Percentiles rank a stretch among this genome's conserved stretches.
Evolutionary conservation across 2,329 filamentous ascomycete species (phyloP).

Genomic region (Aschersonia sp.): DNA sequence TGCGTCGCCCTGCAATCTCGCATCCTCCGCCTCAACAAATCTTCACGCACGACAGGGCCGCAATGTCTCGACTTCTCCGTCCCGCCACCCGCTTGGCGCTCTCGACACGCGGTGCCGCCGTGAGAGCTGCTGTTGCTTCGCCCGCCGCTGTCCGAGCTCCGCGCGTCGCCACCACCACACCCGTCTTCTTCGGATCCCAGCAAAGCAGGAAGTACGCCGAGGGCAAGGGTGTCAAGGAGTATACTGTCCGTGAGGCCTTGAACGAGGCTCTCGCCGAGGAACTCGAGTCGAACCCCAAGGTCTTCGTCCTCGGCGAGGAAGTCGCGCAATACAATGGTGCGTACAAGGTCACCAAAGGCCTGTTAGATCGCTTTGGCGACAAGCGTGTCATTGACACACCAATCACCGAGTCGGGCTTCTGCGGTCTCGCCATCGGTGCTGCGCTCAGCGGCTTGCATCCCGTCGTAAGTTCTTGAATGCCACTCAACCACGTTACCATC

Average conservation of each 20-base stretch:
- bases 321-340: slow-evolving; percentile 99
- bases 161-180: slow-evolving; percentile 16
- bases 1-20: background rate
- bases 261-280: slow-evolving; percentile 98
- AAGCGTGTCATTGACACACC: slow-evolving; percentile 96
- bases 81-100: slow-evolving; percentile 33
- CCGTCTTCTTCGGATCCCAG: slow-evolving; percentile 22
- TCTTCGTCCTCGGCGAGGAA: slow-evolving; percentile 93
- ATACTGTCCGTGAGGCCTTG: slow-evolving; percentile 91
- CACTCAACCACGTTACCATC: too few relatives aligned
- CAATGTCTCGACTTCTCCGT: slow-evolving; percentile 37
- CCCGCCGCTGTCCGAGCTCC: slow-evolving; percentile 19
- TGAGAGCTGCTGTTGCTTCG: slow-evolving; percentile 16
- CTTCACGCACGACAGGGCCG: slow-evolving; percentile 6
- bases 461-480: slow-evolving; percentile 47
- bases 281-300: slow-evolving; percentile 85
- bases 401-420: slow-evolving; percentile 95
- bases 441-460: slow-evolving; percentile 90
- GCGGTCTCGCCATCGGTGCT: slow-evolving; percentile 84
- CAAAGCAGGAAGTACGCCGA: slow-evolving; percentile 43
- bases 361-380: slow-evolving; percentile 92
- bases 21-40: slow-evolving; percentile 3
- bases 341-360: slow-evolving; percentile 98
- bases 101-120: slow-evolving; percentile 22
- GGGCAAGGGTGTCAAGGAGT: slow-evolving; percentile 60